Evolutionary conservation across 1,284 basidiomycete species (phyloP).

Genomic region (Cryptococcus jaspeensis): DNA sequence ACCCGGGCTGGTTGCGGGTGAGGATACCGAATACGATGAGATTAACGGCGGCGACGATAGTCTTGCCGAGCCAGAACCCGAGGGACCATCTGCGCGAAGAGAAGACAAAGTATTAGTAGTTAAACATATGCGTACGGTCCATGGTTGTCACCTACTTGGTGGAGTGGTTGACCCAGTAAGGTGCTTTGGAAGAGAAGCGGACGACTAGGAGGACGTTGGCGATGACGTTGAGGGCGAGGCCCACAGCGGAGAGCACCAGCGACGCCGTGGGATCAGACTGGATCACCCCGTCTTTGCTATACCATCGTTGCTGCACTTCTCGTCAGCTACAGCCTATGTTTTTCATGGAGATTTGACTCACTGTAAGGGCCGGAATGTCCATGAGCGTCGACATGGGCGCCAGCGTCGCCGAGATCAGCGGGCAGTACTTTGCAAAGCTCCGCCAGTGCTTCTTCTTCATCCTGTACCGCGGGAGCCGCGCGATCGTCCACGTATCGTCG

Average conservation of each 20-base stretch:
- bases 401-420: constrained; percentile 50
- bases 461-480: constrained; percentile 2
- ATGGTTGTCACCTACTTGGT: constrained; percentile 30
- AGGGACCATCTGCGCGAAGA: constrained; percentile 41
- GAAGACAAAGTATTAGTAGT: no score
- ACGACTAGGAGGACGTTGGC: constrained; percentile 53
- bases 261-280: constrained; percentile 45
- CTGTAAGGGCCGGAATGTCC: constrained; percentile 53
- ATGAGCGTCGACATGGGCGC: constrained; percentile 52
- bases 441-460: constrained; percentile 9
- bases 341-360: constrained; percentile 18
- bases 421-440: constrained; percentile 36
- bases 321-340: background rate
- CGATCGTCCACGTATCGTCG: background rate
- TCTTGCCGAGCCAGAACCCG: constrained; percentile 52
- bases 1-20: constrained; percentile 37
- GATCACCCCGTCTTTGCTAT: constrained; percentile 27
- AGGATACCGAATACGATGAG: constrained; percentile 44
- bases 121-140: no score
- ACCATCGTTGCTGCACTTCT: constrained; percentile 47
- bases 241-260: constrained; percentile 49
- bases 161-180: constrained; percentile 39
- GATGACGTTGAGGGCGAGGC: constrained; percentile 51
- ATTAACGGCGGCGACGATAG: constrained; percentile 50
- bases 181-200: constrained; percentile 47